Evolutionary conservation across 2,329 filamentous ascomycete species (phyloP), one percentile per base, ranked within the genome.

Genomic region (Penicillium decumbens): DNA sequence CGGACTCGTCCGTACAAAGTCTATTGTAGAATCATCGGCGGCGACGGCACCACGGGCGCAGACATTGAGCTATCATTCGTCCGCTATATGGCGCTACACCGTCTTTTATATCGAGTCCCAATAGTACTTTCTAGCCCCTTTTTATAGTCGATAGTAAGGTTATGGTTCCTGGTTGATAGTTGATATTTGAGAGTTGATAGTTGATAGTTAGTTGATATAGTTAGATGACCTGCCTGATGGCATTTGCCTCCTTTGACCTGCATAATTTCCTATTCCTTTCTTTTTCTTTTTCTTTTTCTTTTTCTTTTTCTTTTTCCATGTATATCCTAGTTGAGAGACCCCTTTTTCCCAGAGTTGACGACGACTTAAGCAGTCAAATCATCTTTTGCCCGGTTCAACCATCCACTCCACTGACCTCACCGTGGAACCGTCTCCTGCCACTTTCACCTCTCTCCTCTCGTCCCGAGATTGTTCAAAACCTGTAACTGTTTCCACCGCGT

Each of bases 31-130:
- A 49, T 47, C 43, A 45, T 23, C 30, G 42, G 38, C 33, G 35
- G 15, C 35, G 20, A 24, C 37, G 37, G 41, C 48, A 44, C 47
- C 57, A 64, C 62, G 61, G 57, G 62, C 43, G 42, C 53, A 7
- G 24, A 51, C 5, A 50, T 45, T 35, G 49, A 32, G 9, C 50
- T 58, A 52, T 56, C 55, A 65, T 65, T 65, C 61, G 62, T 54
- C 60, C 50, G 46, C 53, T 50, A 44, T 46, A 38, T 12, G 18
- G 15, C 32, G 29, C 48, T 40, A 50, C 58, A 58, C 55, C 58
- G 54, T 59, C 51, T 56, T 58, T 58, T 42, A 49, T 44, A 45
- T 33, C 38, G 25, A 23, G 10, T 9, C 35, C 29, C 37, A 18
- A 27, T 23, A 4, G 20, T 23, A 23, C 20, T 18, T 12, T 20